A percentile compares a stretch with the other conserved stretches of the same genome.
phyloP scores from a whole-genome alignment of 495 filamentous ascomycete genomes.

The Penicillium canariense region DNA sequence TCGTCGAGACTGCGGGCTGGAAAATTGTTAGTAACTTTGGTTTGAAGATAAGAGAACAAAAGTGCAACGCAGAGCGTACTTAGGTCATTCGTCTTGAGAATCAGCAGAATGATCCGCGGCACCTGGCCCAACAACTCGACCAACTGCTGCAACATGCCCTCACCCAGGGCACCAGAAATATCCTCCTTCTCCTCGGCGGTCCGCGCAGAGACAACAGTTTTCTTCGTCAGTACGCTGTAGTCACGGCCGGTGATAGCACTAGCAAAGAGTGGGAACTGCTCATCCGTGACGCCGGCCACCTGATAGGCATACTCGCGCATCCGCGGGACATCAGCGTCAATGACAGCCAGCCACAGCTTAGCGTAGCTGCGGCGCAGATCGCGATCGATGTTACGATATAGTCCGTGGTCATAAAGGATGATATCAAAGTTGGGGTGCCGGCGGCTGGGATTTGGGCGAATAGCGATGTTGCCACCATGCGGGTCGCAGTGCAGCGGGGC shows the following conservation, averaged over 20 bases:
- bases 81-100: conserved; percentile 97
- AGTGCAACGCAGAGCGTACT: conserved; percentile 49
- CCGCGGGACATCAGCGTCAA: conserved; percentile 74
- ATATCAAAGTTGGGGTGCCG: conserved; percentile 86
- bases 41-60: background rate
- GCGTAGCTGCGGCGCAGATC: conserved; percentile 82
- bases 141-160: conserved; percentile 82
- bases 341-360: conserved; percentile 95
- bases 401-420: conserved; percentile 95
- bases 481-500: conserved; percentile 96
- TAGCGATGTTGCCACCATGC: conserved; percentile 95
- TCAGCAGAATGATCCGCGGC: conserved; percentile 86
- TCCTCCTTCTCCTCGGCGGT: conserved; percentile 73
- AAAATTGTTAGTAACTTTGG: conserved; percentile 9
- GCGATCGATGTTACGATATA: conserved; percentile 89
- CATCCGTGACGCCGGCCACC: conserved; percentile 85
- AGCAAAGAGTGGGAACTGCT: conserved; percentile 93
- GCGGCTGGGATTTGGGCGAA: conserved; percentile 65
- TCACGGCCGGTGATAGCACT: conserved; percentile 96
- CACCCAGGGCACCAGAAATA: conserved; percentile 77
- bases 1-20: conserved; percentile 86
- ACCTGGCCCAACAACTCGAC: conserved; percentile 87
- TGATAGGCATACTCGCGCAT: conserved; percentile 89
- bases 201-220: conserved; percentile 59
- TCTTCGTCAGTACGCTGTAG: conserved; percentile 66